Evolutionary conservation across 2,329 filamentous ascomycete genomes (phyloP).

Genomic region (Cucurbitaria berberidis): DNA sequence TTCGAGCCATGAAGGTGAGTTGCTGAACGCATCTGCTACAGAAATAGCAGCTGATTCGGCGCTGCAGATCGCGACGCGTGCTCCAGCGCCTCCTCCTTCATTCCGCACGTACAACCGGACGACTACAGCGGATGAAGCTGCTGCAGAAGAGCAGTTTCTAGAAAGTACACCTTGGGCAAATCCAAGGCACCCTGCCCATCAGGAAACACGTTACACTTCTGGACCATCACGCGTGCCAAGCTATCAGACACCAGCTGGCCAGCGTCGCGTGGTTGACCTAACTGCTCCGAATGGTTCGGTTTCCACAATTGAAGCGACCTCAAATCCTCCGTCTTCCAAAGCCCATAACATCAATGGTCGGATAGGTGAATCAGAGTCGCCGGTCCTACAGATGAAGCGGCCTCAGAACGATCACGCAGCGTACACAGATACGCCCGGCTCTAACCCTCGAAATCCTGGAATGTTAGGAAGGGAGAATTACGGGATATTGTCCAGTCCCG

Average conservation of each 20-base stretch:
- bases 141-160: conserved; percentile 83
- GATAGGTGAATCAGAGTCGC: conserved; percentile 44
- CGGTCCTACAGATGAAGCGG: conserved; percentile 48
- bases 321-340: conserved; percentile 47
- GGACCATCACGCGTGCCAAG: conserved; percentile 35
- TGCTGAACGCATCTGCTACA: conserved; percentile 18
- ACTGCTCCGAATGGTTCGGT: conserved; percentile 47
- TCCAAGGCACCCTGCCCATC: conserved; percentile 64
- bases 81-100: conserved; percentile 36
- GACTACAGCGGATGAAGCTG: conserved; percentile 57
- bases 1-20: conserved; percentile 87
- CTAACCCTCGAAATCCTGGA: conserved; percentile 32
- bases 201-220: conserved; percentile 42
- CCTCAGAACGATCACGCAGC: conserved; percentile 35
- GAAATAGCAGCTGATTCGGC: conserved; percentile 29
- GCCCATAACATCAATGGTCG: conserved; percentile 35
- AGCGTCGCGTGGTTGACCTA: conserved; percentile 44
- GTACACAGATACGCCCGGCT: conserved; percentile 36
- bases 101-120: conserved; percentile 44
- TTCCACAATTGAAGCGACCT: conserved; percentile 48
- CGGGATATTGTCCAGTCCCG: conserved; percentile 39
- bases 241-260: conserved; percentile 47
- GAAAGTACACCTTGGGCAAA: conserved; percentile 94
- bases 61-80: conserved; percentile 43
- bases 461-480: conserved; percentile 37